Percentiles rank a stretch among this genome's conserved stretches.
These are phyloP conservation scores for Elongisporangium undulatum DNA, from an alignment of 352 stramenopile species.

Conservation along the genomic window DNA sequence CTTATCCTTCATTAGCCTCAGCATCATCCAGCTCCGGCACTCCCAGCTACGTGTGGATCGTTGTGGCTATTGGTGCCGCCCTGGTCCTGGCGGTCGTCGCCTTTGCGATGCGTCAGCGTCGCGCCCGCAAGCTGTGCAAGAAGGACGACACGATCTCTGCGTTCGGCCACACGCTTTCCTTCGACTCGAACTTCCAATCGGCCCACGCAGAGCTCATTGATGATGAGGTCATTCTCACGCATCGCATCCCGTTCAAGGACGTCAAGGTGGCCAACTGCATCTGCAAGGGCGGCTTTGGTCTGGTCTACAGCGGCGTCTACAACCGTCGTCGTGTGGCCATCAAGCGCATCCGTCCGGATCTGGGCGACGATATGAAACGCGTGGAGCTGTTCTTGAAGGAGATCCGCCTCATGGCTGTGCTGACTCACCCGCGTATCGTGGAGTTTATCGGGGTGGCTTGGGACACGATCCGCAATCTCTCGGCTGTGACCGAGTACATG, in stretches of 20 bases:
- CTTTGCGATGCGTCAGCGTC: constrained; percentile 39
- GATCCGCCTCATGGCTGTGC: constrained; percentile 55
- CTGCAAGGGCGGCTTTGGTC: constrained; percentile 56
- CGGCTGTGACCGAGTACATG: constrained; percentile 69
- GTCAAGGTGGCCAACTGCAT: constrained; percentile 54
- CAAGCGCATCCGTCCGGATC: constrained; percentile 54
- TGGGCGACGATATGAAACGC: constrained; percentile 43
- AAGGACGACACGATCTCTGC: constrained; percentile 22
- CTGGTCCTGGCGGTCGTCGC: constrained; percentile 42
- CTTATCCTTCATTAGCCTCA: constrained; percentile 1
- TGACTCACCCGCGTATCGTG: constrained; percentile 57
- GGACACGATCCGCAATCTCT: constrained; percentile 51
- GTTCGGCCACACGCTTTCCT: constrained; percentile 55
- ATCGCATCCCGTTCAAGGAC: constrained; percentile 61
- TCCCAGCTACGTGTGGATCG: constrained; percentile 35
- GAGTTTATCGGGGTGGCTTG: constrained; percentile 67
- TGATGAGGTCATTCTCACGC: constrained; percentile 52
- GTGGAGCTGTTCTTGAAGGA: constrained; percentile 62
- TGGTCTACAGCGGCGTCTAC: constrained; percentile 63
- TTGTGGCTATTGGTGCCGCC: constrained; percentile 31
- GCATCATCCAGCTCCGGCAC: constrained; percentile 20
- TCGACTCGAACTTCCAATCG: constrained; percentile 42
- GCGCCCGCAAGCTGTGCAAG: constrained; percentile 27
- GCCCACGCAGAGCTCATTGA: constrained; percentile 52
- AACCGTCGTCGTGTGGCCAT: constrained; percentile 56